phyloP scores from a whole-genome alignment of 345 rosid species.

The Bruguiera gymnorhiza region DNA sequence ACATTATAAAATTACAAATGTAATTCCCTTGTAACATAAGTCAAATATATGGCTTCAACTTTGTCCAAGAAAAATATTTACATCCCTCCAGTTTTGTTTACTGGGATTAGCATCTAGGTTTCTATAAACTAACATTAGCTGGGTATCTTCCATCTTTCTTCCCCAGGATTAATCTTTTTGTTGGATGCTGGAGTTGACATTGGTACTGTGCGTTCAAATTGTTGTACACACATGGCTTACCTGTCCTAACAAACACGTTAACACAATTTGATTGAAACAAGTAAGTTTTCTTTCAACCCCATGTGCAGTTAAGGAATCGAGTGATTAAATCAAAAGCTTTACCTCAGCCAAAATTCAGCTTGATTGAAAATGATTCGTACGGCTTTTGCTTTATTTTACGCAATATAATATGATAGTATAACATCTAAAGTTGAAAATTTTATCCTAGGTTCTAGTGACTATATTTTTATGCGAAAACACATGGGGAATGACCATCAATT shows the following conservation, averaged over 20 bases:
- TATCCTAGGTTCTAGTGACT: too few relatives aligned
- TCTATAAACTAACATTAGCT: background rate
- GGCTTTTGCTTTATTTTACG: too few relatives aligned
- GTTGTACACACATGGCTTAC: background rate
- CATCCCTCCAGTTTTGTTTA: background rate
- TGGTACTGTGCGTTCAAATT: background rate
- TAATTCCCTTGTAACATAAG: background rate
- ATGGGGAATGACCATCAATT: background rate
- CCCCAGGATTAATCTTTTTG: conserved; percentile 16
- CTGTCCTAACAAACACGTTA: conserved; percentile 15
- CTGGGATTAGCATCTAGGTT: background rate
- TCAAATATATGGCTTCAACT: background rate
- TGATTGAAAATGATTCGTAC: background rate
- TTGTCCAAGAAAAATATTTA: background rate
- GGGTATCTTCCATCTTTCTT: conserved; percentile 12
- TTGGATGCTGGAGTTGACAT: conserved; percentile 20
- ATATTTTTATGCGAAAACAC: background rate
- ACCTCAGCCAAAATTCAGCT: background rate
- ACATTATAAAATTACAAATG: background rate
- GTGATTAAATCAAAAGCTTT: too few relatives aligned
- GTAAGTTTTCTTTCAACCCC: background rate
- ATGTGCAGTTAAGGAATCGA: too few relatives aligned
- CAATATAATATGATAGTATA: too few relatives aligned
- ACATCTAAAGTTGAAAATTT: too few relatives aligned
- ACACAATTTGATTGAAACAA: background rate